Evolutionary conservation across 371 early-diverging fungal species (phyloP), one percentile per base, ranked within the genome.

Genomic region (Cokeromyces recurvatus): DNA sequence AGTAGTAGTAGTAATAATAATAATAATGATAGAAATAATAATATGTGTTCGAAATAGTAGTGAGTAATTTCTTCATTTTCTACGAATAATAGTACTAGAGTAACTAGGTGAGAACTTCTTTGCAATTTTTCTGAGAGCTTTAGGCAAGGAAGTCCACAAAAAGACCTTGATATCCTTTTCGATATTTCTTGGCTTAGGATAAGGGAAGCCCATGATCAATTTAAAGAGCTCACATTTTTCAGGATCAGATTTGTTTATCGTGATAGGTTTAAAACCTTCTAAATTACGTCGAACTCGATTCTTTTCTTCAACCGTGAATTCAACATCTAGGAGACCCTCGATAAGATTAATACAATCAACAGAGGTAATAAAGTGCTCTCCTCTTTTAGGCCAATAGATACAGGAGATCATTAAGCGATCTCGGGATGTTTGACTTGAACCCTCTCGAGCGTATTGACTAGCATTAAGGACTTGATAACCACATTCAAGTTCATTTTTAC

Each of bases 131-230:
- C 78, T 77, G 11, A 89, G 72, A 0, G 85, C 86, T 22, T 68
- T 67, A 0, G 79, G 75, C 10, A 90, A 55, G 0, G 78, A 72
- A 39, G 70, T 69, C 91, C 91, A 90, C 4, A 77, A 71, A 64
- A 87, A 91, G 1, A 88, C 89, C 58, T 89, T 89, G 62, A 91
- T 81, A 45, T 89, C 89, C 57, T 91, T 91, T 60, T 90, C 91
- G 47, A 90, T 90, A 53, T 90, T 89, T 14, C 92, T 61, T 12
- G 92, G 92, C 64, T 84, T 86, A 22, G 92, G 91, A 53, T 82
- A 77, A 0, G 85, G 81, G 53, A 86, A 90, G 4, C 81, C 65
- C 92, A 91, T 91, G 62, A 91, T 81, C 29, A 79, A 56, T 55
- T 81, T 84, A 70, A 86, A 91, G 48, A 90, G 87, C 10, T 79